phyloP scores from a whole-genome alignment of 352 stramenopile species.

The Phytopythium chamaehyphon region DNA sequence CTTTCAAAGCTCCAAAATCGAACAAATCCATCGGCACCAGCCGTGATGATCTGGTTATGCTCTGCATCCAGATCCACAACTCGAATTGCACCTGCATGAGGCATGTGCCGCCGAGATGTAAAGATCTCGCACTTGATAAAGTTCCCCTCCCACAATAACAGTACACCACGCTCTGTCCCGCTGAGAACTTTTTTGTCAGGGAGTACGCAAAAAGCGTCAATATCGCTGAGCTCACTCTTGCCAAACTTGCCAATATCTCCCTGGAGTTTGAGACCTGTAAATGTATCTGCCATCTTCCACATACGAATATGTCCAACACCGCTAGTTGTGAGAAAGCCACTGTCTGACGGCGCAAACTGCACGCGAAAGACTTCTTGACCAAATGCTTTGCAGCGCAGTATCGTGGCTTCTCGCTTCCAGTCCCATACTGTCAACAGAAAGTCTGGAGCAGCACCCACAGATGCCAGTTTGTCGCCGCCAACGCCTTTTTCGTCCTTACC shows the following conservation, averaged over 20 bases:
- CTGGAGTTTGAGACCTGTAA: conserved; percentile 95
- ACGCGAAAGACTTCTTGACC: conserved; percentile 93
- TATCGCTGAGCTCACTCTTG: conserved; percentile 92
- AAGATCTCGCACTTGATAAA: conserved; percentile 95
- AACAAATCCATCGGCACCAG: conserved; percentile 82
- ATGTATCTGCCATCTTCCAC: conserved; percentile 96
- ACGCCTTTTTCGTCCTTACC: conserved; percentile 6
- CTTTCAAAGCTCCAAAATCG: conserved; percentile 87
- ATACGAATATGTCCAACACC: conserved; percentile 94
- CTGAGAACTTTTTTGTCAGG: conserved; percentile 93
- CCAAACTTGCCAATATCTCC: conserved; percentile 96
- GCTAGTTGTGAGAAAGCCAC: conserved; percentile 89
- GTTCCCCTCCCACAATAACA: conserved; percentile 94
- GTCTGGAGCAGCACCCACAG: conserved; percentile 83
- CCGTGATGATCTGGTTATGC: conserved; percentile 50
- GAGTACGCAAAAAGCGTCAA: conserved; percentile 92
- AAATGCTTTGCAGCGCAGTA: conserved; percentile 92
- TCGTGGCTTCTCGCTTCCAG: conserved; percentile 87
- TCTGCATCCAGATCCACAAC: conserved; percentile 64
- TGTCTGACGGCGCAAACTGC: conserved; percentile 83
- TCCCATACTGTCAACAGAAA: conserved; percentile 93
- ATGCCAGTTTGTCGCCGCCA: conserved; percentile 86
- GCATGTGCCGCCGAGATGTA: conserved; percentile 54
- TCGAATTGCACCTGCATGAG: conserved; percentile 69
- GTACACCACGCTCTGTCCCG: conserved; percentile 75